Evolutionary conservation across 2,329 filamentous ascomycete genomes (phyloP).

Genomic region (Aphanocladium album): DNA sequence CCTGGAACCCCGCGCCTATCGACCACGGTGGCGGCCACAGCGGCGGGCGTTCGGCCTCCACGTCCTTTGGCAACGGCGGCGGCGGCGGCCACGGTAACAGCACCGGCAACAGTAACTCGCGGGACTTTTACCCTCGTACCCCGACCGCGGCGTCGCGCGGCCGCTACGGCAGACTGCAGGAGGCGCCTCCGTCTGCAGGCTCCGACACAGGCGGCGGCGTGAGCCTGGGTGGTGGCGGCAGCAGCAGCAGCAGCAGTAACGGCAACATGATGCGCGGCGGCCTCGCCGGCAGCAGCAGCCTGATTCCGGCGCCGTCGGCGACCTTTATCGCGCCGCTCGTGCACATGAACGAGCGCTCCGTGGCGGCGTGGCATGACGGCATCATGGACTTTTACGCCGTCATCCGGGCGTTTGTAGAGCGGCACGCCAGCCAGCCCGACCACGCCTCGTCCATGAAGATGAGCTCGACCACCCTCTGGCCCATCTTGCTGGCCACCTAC

Average conservation of each 20-base stretch:
- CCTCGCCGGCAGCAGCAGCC: neutral
- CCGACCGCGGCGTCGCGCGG: constrained; percentile 22
- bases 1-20: constrained; percentile 21
- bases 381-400: constrained; percentile 32
- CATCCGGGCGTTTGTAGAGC: constrained; percentile 33
- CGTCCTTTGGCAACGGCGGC: constrained; percentile 18
- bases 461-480: constrained; percentile 29
- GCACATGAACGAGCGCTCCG: constrained; percentile 30
- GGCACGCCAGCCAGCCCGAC: constrained; percentile 28
- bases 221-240: neutral
- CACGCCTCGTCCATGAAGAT: constrained; percentile 24
- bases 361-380: constrained; percentile 30
- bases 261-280: constrained; percentile 13
- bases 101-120: constrained; percentile 20
- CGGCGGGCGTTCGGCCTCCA: constrained; percentile 11
- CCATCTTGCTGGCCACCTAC: constrained; percentile 33
- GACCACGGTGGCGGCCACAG: constrained; percentile 18
- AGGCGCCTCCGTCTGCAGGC: constrained; percentile 13
- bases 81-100: constrained; percentile 15
- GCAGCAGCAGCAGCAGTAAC: neutral
- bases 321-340: constrained; percentile 25
- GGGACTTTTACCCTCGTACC: constrained; percentile 26
- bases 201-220: constrained; percentile 7
- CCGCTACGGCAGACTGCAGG: constrained; percentile 27
- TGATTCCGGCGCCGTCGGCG: neutral